Conservation (phyloP, 225 moss, liverwort and hornwort genomes). For the Sphagnum tenellum region DNA sequence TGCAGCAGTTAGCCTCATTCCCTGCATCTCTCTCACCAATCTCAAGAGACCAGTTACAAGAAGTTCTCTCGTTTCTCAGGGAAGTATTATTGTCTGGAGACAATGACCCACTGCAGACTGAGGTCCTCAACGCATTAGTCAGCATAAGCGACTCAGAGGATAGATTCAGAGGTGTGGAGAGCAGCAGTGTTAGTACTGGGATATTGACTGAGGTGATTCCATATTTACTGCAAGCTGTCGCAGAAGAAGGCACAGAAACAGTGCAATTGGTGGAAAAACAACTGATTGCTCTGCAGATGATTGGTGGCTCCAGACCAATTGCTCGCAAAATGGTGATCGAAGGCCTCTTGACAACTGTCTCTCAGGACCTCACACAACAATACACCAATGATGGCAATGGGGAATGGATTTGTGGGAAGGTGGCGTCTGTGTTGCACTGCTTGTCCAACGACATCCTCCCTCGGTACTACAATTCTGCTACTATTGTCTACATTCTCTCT, state of each 20-base stretch:
- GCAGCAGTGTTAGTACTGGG: slow-evolving; percentile 7
- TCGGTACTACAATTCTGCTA: slow-evolving; percentile 5
- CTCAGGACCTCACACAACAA: too few relatives aligned
- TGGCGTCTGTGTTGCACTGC: slow-evolving; percentile 38
- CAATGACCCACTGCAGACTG: slow-evolving; percentile 13
- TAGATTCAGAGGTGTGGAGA: slow-evolving; percentile 15
- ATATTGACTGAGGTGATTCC: slow-evolving; percentile 44
- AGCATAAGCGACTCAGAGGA: slow-evolving; percentile 45
- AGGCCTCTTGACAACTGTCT: slow-evolving; percentile 11
- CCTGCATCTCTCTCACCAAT: slow-evolving; percentile 56
- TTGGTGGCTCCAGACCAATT: slow-evolving; percentile 28
- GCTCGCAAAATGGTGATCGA: slow-evolving; percentile 37
- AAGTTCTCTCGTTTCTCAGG: slow-evolving; percentile 32
- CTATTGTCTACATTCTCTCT: too few relatives aligned
- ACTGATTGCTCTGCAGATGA: slow-evolving; percentile 43
- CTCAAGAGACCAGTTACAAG: slow-evolving; percentile 36
- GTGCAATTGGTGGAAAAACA: slow-evolving; percentile 10
- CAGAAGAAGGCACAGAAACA: slow-evolving; percentile 27
- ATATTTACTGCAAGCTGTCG: slow-evolving; percentile 49
- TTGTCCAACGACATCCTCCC: slow-evolving; percentile 56
- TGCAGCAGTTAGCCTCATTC: slow-evolving; percentile 75
- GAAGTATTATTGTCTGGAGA: slow-evolving; percentile 21
- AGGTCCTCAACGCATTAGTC: slow-evolving; percentile 33
- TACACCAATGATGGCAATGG: too few relatives aligned
- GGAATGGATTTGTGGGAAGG: slow-evolving; percentile 12